Percentiles rank a stretch among this genome's conserved stretches.
Conservation (phyloP, 2,329 filamentous ascomycete species). For the Taxawa tesnikishii region DNA sequence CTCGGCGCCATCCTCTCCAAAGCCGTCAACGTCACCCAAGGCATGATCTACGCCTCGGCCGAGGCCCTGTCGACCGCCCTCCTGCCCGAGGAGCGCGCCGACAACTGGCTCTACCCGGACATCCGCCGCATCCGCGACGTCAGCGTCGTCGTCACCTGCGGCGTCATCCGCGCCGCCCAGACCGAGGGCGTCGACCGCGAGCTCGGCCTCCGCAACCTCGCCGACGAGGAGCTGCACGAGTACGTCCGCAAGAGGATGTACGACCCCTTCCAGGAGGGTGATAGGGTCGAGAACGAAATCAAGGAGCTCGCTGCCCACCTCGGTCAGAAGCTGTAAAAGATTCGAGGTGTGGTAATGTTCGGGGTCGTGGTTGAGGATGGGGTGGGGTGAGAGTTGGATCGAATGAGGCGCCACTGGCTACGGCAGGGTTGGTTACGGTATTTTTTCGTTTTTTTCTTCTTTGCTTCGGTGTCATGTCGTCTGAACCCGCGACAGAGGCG, state of each 20-base stretch:
- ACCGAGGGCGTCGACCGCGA: conserved; percentile 52
- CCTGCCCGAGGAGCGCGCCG: conserved; percentile 66
- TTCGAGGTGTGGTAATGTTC: too few relatives aligned
- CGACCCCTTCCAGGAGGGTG: conserved; percentile 34
- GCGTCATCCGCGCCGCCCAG: conserved; percentile 87
- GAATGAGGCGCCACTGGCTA: too few relatives aligned
- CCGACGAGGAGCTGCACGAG: conserved; percentile 57
- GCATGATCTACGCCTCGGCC: conserved; percentile 94
- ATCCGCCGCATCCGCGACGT: conserved; percentile 88
- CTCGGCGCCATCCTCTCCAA: conserved; percentile 88
- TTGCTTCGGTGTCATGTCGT: too few relatives aligned
- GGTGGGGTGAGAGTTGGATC: too few relatives aligned
- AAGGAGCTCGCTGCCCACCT: conserved; percentile 11
- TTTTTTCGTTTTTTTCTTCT: too few relatives aligned
- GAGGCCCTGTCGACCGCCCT: conserved; percentile 68
- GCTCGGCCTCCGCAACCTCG: conserved; percentile 49
- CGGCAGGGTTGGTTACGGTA: too few relatives aligned
- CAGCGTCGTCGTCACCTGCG: conserved; percentile 71
- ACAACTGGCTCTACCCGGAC: conserved; percentile 80
- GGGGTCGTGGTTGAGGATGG: too few relatives aligned
- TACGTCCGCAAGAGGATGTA: conserved; percentile 46
- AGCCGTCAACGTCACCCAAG: conserved; percentile 73
- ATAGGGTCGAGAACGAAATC: conserved; percentile 21
- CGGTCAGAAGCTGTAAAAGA: too few relatives aligned
- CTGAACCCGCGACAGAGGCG: too few relatives aligned